Percentiles rank a stretch among this genome's conserved stretches.
These are phyloP conservation scores for Xylaria nigripes DNA, from an alignment of 495 filamentous ascomycete genomes.

Conservation along the genomic window DNA sequence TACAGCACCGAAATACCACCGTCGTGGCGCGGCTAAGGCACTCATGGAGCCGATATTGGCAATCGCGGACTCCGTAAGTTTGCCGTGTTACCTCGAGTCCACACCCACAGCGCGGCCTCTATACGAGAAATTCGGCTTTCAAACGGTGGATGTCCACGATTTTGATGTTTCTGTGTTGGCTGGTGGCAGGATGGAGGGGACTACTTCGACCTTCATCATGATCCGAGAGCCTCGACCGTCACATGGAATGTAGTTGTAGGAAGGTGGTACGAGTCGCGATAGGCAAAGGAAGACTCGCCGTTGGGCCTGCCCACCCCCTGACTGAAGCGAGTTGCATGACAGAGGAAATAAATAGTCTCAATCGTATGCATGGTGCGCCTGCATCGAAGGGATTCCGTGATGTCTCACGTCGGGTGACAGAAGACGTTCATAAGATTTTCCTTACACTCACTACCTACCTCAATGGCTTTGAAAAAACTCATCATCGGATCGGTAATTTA, in stretches of 20 bases:
- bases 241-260: background rate
- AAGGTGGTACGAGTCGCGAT: background rate
- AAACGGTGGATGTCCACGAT: conserved; percentile 20
- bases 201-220: conserved; percentile 18
- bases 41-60: conserved; percentile 24
- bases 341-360: background rate
- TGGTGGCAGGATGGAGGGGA: conserved; percentile 3
- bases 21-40: conserved; percentile 26
- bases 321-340: background rate
- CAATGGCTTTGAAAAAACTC: no score
- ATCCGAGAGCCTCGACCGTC: conserved; percentile 17
- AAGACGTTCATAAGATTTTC: background rate
- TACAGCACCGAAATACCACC: conserved; percentile 31
- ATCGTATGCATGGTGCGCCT: background rate
- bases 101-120: conserved; percentile 24
- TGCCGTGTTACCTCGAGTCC: conserved; percentile 28
- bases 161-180: conserved; percentile 25
- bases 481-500: no score
- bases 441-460: no score
- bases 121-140: conserved; percentile 33
- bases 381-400: background rate
- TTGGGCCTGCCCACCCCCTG: no score
- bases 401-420: background rate
- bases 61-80: conserved; percentile 21
- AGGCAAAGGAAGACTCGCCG: background rate